Base-by-base conservation (phyloP, 169 alveolate species). In the Cryptosporidium sp. region DNA sequence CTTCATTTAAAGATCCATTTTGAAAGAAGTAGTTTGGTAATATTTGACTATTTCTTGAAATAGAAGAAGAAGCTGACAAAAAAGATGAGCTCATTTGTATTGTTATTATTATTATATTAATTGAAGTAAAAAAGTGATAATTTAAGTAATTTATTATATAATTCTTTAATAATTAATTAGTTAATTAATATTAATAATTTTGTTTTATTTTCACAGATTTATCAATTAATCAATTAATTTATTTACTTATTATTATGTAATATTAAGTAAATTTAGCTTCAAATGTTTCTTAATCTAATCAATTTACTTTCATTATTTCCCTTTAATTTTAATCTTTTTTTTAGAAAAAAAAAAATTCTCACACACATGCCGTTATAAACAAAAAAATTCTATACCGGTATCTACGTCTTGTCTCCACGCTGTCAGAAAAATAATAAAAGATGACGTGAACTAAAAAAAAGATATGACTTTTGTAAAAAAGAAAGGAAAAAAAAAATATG, bases 331-430 rank as follows among this genome's bases (percentile, higher is more conserved):
- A 35, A 31, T 65, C 72, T 33, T 33, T 65, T 65, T 37, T 65
- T 65, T 65, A 37, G 3, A 31, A 65, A n/a, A 7, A 12, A 12
- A 65, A n/a, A n/a, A 65, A 62, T 62, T 53, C 48, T 26, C 72
- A 26, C 51, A 35, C 72, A 31, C 72, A 18, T 65, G 44, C 72
- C 2, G 72, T 45, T 37, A 33, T 31, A 31, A 35, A 1, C 0
- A 0, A 0, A 7, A 29, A 48, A 51, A 71, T 42, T 21, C 23
- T 29, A 71, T 71, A 71, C 85, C 85, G 85, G 85, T 71, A 71
- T 71, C 85, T 16, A 71, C 85, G 85, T 71, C 85, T 44, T 52
- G 85, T 71, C 85, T 71, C 37, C 53, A 16, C 7, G 39, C 84
- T 5, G 45, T 60, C 45, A 60, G 39, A n/a, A 60, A 60, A 65